Percentiles rank a stretch among this genome's conserved stretches.
phyloP scores from a whole-genome alignment of 192 early-diverging fungal genomes.

The Gryganskiella cystojenkinii region DNA sequence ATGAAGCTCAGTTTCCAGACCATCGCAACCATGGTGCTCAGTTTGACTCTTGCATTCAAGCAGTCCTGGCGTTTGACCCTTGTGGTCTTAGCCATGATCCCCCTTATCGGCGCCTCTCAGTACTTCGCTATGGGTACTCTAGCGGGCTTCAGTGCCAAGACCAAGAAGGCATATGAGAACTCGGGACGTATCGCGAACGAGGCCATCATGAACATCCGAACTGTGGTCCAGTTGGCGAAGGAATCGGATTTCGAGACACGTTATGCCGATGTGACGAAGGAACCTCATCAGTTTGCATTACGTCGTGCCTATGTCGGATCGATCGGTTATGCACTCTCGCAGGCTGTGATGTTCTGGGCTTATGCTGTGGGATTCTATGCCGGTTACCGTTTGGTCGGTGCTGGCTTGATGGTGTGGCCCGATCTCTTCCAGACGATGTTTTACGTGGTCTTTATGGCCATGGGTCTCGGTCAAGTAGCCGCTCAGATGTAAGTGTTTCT shows the following conservation, averaged over 20 bases:
- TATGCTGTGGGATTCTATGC: conserved; percentile 69
- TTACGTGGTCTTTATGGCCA: conserved; percentile 71
- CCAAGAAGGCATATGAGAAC: conserved; percentile 72
- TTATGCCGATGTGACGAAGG: conserved; percentile 55
- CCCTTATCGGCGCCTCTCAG: conserved; percentile 73
- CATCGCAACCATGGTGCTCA: conserved; percentile 28
- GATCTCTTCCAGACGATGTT: conserved; percentile 59
- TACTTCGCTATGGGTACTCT: conserved; percentile 69
- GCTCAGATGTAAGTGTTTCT: conserved; percentile 55
- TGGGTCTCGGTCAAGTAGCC: conserved; percentile 68
- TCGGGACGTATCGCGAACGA: conserved; percentile 84
- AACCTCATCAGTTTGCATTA: conserved; percentile 56
- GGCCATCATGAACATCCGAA: conserved; percentile 85
- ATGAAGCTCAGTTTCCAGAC: conserved; percentile 64
- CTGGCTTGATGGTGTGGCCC: conserved; percentile 8
- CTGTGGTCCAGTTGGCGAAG: conserved; percentile 81
- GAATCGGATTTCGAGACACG: conserved; percentile 48
- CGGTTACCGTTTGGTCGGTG: conserved; percentile 59
- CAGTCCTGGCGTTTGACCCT: conserved; percentile 71
- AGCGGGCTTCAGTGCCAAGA: conserved; percentile 56
- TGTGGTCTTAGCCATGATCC: conserved; percentile 73
- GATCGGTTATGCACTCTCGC: conserved; percentile 63
- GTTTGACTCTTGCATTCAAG: conserved; percentile 59
- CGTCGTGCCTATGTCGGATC: conserved; percentile 54
- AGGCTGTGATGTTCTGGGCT: conserved; percentile 64